A percentile compares a stretch with the other conserved stretches of the same genome.
Evolutionary conservation across 805 yeast species (phyloP).

Genomic region (Yamadazyma akitaensis): DNA sequence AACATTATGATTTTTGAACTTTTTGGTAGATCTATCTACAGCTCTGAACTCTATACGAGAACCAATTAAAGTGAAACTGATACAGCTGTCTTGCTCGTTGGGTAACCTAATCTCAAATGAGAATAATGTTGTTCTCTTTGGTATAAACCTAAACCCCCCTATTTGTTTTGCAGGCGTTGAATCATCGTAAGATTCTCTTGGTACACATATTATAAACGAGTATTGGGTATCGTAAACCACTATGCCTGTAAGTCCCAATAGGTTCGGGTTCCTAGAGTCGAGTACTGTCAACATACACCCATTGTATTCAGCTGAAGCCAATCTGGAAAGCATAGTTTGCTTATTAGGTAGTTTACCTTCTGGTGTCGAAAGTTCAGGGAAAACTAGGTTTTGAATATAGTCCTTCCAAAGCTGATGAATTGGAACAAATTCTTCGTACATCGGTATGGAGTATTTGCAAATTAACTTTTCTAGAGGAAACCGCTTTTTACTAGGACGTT

Average conservation of each 20-base stretch:
- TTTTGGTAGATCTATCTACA: conserved; percentile 76
- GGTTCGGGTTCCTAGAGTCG: conserved; percentile 52
- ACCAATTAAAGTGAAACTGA: conserved; percentile 70
- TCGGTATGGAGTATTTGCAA: conserved; percentile 28
- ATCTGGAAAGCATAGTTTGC: conserved; percentile 44
- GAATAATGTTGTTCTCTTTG: conserved; percentile 67
- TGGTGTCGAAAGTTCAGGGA: conserved; percentile 16
- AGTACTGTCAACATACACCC: conserved; percentile 67
- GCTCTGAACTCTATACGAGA: conserved; percentile 73
- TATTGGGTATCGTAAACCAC: conserved; percentile 83
- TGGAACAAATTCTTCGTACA: conserved; percentile 49
- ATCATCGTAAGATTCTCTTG: conserved; percentile 25
- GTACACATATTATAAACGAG: conserved; percentile 60
- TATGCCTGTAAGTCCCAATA: conserved; percentile 67
- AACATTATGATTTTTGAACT: conserved; percentile 78
- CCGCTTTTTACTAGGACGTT: conserved; percentile 20
- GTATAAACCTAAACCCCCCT: conserved; percentile 66
- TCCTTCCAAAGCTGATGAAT: conserved; percentile 70
- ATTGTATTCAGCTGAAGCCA: conserved; percentile 76
- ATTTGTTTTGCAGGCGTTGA: conserved; percentile 30
- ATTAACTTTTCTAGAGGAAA: conserved; percentile 24
- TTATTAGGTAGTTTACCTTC: conserved; percentile 23
- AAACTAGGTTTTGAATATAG: conserved; percentile 59
- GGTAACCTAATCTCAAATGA: conserved; percentile 39
- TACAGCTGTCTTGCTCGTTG: conserved; percentile 17